Conservation (phyloP, 2,329 filamentous ascomycete genomes). For the Penicillium nordicum region DNA sequence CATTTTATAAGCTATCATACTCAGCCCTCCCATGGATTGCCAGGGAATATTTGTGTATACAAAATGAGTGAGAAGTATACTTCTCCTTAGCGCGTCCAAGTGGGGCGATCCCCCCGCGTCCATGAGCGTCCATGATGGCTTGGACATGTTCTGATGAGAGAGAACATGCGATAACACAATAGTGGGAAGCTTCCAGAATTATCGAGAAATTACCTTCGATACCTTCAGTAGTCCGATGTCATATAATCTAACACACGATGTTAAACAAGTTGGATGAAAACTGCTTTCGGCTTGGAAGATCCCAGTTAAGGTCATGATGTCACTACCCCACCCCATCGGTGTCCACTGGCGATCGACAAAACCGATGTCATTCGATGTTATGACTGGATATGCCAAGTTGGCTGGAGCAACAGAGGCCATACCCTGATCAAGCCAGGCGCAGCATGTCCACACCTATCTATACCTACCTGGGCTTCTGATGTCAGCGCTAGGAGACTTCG, state of each 20-base stretch:
- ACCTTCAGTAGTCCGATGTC: too few species aligned
- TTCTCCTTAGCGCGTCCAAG: neutral
- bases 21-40: neutral
- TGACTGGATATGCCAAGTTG: neutral
- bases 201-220: neutral
- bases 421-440: constrained; percentile 5
- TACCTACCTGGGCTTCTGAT: neutral
- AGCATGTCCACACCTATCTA: neutral
- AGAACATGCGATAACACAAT: neutral
- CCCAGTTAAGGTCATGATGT: constrained; percentile 18
- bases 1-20: neutral
- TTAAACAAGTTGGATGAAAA: neutral
- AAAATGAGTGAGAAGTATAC: neutral
- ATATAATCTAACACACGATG: neutral
- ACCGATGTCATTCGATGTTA: neutral
- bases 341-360: neutral
- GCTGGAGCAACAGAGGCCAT: neutral
- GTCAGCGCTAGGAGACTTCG: neutral
- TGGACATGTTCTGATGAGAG: neutral
- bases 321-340: constrained; percentile 10
- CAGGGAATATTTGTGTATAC: too few species aligned
- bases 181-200: neutral
- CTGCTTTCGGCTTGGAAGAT: neutral
- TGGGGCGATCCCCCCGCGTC: neutral
- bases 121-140: neutral